Conservation (phyloP, 495 filamentous ascomycete genomes). For the Cairneyella variabilis region DNA sequence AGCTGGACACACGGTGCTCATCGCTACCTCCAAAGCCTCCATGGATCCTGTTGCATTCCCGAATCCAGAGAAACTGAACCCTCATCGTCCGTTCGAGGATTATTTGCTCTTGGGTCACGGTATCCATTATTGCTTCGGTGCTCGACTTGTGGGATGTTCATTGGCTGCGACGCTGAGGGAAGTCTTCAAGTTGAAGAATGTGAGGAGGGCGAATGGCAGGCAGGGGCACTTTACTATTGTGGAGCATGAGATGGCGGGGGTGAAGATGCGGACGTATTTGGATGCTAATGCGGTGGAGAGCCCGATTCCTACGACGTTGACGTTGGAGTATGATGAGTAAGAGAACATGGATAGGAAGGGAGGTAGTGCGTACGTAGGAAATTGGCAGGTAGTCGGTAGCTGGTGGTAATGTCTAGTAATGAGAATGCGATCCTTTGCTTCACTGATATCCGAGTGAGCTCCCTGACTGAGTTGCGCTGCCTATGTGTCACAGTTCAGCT, state of each 20-base stretch:
- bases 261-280: constrained; percentile 36
- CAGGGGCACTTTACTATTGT: constrained; percentile 29
- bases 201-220: constrained; percentile 35
- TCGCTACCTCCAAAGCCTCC: constrained; percentile 57
- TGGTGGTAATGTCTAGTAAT: too few species aligned
- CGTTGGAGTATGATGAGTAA: constrained; percentile 34
- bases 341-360: too few species aligned
- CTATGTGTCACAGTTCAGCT: too few species aligned
- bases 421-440: too few species aligned
- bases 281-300: constrained; percentile 34
- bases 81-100: constrained; percentile 60
- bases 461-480: too few species aligned
- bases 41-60: constrained; percentile 64
- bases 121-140: constrained; percentile 59
- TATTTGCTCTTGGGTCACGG: constrained; percentile 67
- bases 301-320: constrained; percentile 36
- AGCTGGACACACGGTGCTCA: constrained; percentile 40
- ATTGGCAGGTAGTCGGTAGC: too few species aligned
- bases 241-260: constrained; percentile 32
- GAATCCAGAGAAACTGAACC: constrained; percentile 59
- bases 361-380: too few species aligned
- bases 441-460: too few species aligned
- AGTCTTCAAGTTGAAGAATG: constrained; percentile 35
- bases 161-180: constrained; percentile 58
- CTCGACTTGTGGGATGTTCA: constrained; percentile 55